phyloP scores from a whole-genome alignment of 169 alveolate species.

The Plasmodium inui region DNA sequence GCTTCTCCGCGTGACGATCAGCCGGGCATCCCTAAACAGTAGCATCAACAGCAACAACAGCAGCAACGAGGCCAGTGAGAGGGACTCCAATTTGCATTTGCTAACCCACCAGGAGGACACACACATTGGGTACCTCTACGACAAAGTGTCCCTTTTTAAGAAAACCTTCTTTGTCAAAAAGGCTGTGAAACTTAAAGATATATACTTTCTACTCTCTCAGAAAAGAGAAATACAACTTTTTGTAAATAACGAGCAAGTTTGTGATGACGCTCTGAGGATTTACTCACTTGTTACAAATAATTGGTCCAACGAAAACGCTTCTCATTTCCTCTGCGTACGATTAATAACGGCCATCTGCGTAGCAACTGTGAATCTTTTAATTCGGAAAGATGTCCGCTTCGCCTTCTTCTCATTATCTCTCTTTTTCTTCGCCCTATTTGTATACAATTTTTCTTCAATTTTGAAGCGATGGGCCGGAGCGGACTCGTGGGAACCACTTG shows the following conservation, averaged over 20 bases:
- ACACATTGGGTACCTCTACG: constrained; percentile 46
- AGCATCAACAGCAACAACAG: neutral
- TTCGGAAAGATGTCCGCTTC: constrained; percentile 3
- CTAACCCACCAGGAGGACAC: neutral
- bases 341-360: constrained; percentile 6
- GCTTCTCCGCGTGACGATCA: neutral
- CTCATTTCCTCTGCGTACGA: constrained; percentile 5
- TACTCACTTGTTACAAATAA: constrained; percentile 21
- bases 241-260: constrained; percentile 21
- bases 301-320: constrained; percentile 2
- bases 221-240: constrained; percentile 15
- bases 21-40: constrained; percentile 2
- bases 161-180: constrained; percentile 37
- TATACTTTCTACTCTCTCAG: constrained; percentile 13
- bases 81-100: constrained; percentile 4
- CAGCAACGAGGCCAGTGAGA: neutral
- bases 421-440: constrained; percentile 27
- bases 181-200: constrained; percentile 18
- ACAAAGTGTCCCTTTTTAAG: constrained; percentile 39
- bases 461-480: neutral
- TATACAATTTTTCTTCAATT: constrained; percentile 6
- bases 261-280: neutral
- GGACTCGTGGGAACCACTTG: neutral
- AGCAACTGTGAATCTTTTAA: neutral
- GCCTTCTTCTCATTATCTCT: constrained; percentile 8